These are phyloP conservation scores for Polygonum maritimum DNA, from an alignment of 148 eudicot genomes.

Conservation along the genomic window DNA sequence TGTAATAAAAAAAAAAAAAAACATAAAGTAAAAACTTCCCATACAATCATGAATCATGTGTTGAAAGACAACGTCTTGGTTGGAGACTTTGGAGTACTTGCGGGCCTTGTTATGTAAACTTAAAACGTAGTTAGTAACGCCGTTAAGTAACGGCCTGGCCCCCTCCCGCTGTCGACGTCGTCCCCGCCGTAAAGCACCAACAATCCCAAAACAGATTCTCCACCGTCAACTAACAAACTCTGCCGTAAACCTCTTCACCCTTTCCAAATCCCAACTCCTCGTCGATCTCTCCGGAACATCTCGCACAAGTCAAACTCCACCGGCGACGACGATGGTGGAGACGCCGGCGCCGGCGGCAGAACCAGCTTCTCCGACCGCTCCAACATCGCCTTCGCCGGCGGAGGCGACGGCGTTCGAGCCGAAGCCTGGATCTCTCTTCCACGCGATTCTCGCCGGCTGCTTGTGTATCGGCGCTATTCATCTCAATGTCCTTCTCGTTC, in stretches of 20 bases:
- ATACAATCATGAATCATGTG: no score
- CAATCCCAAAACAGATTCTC: no score
- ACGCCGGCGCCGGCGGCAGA: not conserved
- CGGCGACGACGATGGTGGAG: not conserved
- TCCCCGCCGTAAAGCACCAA: no score
- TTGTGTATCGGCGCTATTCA: slow-evolving; percentile 71
- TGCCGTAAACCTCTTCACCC: not conserved
- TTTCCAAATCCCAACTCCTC: not conserved
- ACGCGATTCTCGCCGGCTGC: slow-evolving; percentile 38
- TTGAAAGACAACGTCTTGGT: no score
- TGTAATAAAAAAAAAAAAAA: no score
- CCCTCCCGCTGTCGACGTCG: no score
- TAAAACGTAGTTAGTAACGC: no score
- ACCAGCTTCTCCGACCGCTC: not conserved
- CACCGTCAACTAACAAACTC: no score
- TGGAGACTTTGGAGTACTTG: no score
- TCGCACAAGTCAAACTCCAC: not conserved
- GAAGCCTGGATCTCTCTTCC: slow-evolving; percentile 20
- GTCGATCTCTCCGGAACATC: not conserved
- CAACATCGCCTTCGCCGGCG: slow-evolving; percentile 1
- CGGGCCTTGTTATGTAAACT: no score
- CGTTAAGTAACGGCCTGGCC: no score
- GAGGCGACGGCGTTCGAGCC: slow-evolving; percentile 28
- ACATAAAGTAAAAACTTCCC: no score
- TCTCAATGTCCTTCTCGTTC: slow-evolving; percentile 29